These are phyloP conservation scores for Colletotrichum australisinense DNA, from an alignment of 2,329 filamentous ascomycete species.

Conservation along the genomic window DNA sequence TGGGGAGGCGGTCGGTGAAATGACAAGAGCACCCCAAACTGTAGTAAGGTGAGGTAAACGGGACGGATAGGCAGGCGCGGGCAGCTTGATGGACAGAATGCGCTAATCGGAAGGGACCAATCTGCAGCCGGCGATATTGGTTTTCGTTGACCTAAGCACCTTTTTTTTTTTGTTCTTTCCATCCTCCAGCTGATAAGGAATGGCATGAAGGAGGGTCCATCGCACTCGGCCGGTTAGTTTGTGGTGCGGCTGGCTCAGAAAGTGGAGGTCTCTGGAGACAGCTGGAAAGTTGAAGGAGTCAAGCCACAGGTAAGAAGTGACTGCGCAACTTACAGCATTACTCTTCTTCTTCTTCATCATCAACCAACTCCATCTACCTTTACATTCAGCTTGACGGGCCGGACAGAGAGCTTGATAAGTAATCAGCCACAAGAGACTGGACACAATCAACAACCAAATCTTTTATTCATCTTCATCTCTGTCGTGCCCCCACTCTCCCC, in stretches of 20 bases:
- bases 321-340: not conserved
- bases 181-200: slow-evolving; percentile 19
- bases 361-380: not conserved
- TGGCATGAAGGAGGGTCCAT: not conserved
- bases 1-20: slow-evolving; percentile 7
- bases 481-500: not conserved
- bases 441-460: not conserved
- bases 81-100: not conserved
- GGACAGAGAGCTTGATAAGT: not conserved
- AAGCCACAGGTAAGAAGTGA: slow-evolving; percentile 10
- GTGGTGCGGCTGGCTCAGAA: slow-evolving; percentile 15
- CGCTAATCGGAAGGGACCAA: slow-evolving; percentile 11
- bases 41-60: not conserved
- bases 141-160: slow-evolving; percentile 1
- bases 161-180: not conserved
- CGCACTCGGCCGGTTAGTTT: not conserved
- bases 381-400: not conserved
- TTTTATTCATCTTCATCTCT: not conserved
- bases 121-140: slow-evolving; percentile 18
- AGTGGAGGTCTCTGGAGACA: slow-evolving; percentile 17
- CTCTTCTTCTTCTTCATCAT: not conserved
- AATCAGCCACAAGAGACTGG: not conserved
- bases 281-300: not conserved
- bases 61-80: not conserved
- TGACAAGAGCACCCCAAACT: not conserved